These are phyloP conservation scores for Simmondsia chinensis DNA, from an alignment of 148 eudicot species.

Conservation along the genomic window DNA sequence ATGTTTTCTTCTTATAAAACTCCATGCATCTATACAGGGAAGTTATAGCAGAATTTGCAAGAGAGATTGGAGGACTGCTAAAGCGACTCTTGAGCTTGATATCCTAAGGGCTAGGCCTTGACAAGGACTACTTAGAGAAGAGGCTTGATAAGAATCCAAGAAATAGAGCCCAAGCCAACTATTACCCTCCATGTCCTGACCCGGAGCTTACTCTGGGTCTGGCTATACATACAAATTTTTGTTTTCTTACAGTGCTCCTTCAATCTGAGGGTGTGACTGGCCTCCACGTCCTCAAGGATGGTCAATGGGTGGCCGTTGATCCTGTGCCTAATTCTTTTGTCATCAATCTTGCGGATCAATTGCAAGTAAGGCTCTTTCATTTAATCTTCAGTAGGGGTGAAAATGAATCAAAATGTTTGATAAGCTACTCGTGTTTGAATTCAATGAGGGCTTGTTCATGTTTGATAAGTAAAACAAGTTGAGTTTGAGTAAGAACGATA, in stretches of 20 bases:
- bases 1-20: too few relatives aligned
- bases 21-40: too few relatives aligned
- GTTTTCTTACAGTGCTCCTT: conserved; percentile 17
- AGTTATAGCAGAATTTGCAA: conserved; percentile 3
- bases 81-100: conserved; percentile 14
- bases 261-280: conserved; percentile 17
- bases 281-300: conserved; percentile 21
- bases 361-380: conserved; percentile 11
- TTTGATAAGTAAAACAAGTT: too few relatives aligned
- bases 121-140: conserved; percentile 12
- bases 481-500: too few relatives aligned
- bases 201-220: conserved; percentile 21
- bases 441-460: too few relatives aligned
- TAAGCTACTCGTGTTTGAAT: too few relatives aligned
- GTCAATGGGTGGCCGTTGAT: conserved; percentile 19
- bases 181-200: conserved; percentile 33
- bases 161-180: conserved; percentile 25
- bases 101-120: conserved; percentile 24
- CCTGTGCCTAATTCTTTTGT: conserved; percentile 21
- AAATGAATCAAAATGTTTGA: too few relatives aligned
- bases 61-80: conserved; percentile 5
- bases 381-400: neutral
- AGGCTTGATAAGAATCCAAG: conserved; percentile 6
- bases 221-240: conserved; percentile 16
- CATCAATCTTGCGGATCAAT: conserved; percentile 26